Evolutionary conservation across 805 yeast genomes (phyloP), one percentile per base, ranked within the genome.

Genomic region (Metschnikowia gelsemii): DNA sequence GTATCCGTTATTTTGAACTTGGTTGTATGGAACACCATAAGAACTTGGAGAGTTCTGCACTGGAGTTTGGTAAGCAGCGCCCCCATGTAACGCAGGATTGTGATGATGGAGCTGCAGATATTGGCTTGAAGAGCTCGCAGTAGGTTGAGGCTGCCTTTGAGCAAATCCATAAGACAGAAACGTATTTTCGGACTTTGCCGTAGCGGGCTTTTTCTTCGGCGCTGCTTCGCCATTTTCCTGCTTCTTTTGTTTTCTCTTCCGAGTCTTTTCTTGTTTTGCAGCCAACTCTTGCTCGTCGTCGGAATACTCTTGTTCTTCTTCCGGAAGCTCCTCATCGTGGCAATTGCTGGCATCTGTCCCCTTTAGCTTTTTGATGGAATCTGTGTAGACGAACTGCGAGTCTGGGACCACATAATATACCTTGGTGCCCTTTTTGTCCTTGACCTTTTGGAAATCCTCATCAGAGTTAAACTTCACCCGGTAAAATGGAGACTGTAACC

Each of bases 281-380:
- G 78, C 82, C 52, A 80, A 76, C 60, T 93, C 98, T 46, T 78
- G 78, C 58, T 91, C 98, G 62, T 93, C 98, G 60, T 93, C 98
- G 1, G 96, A 87, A 52, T 83, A 91, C 58, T 91, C 98, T 60
- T 87, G 95, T 60, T 93, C 98, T 22, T 86, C 95, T 52, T 82
- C 89, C 0, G 96, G 88, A 22, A 91, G 64, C 56, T 93, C 99
- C 64, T 93, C 98, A 61, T 93, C 99, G 59, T 87, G 84, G 61
- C 87, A 82, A 54, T 93, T 93, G 56, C 95, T 85, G 0, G 99
- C 99, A 66, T 93, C 99, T 1, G 89, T 83, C 18, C 98, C 99
- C 55, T 84, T 90, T 14, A 81, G 44, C 17, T 73, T 66, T 52
- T 80, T 86, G 41, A 90, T 73, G 18, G 78, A 66, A 38, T 84